Conservation (phyloP, 2,329 filamentous ascomycete species). For the Verticillium longisporum region DNA sequence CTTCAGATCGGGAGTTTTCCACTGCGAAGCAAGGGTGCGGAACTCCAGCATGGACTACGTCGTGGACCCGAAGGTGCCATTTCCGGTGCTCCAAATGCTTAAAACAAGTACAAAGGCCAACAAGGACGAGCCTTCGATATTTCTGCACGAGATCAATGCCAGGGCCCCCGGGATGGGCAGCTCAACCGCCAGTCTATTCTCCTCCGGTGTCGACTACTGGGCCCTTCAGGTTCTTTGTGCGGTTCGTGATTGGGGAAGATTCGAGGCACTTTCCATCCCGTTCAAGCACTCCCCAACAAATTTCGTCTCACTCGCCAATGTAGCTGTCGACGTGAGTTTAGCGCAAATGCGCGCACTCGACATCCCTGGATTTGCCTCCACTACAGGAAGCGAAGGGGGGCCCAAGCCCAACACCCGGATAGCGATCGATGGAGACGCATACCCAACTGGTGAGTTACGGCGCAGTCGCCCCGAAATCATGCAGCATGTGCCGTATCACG, state of each 20-base stretch:
- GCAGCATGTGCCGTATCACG: background rate
- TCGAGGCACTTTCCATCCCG: background rate
- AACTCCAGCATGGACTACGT: constrained; percentile 16
- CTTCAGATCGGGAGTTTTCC: constrained; percentile 19
- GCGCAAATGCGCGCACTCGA: background rate
- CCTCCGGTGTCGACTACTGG: constrained; percentile 23
- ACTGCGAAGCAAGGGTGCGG: constrained; percentile 20
- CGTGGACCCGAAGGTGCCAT: constrained; percentile 2
- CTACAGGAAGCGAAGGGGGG: background rate
- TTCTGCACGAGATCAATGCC: constrained; percentile 22
- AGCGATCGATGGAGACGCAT: background rate
- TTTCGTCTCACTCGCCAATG: background rate
- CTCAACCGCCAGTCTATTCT: constrained; percentile 13
- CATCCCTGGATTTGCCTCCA: background rate
- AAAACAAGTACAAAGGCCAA: background rate
- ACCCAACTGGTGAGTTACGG: background rate
- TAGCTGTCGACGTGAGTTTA: background rate
- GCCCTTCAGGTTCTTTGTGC: constrained; percentile 15
- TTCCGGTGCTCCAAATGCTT: constrained; percentile 10
- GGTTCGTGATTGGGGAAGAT: background rate
- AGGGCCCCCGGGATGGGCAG: constrained; percentile 18
- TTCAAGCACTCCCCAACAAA: background rate
- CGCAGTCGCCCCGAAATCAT: background rate
- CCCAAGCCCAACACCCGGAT: background rate
- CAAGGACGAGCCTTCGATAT: constrained; percentile 8